These are phyloP conservation scores for Cladophialophora yegresii DNA, from an alignment of 2,329 filamentous ascomycete genomes.

Conservation along the genomic window DNA sequence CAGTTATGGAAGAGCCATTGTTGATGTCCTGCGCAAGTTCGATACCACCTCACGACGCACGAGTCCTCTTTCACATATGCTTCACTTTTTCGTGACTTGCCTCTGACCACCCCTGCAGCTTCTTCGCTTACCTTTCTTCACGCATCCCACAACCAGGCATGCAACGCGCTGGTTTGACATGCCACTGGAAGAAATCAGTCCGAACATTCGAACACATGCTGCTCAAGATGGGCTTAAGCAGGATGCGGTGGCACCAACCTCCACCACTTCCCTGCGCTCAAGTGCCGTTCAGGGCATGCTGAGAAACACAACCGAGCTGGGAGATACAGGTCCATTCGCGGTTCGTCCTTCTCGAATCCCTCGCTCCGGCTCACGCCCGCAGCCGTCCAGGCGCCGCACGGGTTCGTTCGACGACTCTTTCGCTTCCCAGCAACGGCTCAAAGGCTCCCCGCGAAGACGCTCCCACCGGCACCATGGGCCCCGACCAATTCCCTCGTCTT, in stretches of 20 bases:
- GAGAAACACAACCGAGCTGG: conserved; percentile 66
- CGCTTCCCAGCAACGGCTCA: conserved; percentile 24
- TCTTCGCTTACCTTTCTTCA: background rate
- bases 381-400: conserved; percentile 26
- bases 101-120: background rate
- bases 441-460: conserved; percentile 21
- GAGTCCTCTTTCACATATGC: background rate
- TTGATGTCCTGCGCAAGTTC: background rate
- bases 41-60: background rate
- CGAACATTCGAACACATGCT: conserved; percentile 28
- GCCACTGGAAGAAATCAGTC: conserved; percentile 32
- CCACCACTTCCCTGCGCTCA: conserved; percentile 40
- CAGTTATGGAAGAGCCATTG: background rate
- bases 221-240: conserved; percentile 17
- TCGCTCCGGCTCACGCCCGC: conserved; percentile 40
- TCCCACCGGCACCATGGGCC: conserved; percentile 27
- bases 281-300: conserved; percentile 65
- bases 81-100: conserved; percentile 8
- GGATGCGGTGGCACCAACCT: conserved; percentile 10
- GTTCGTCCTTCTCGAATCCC: conserved; percentile 50
- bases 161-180: conserved; percentile 21
- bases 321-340: conserved; percentile 64
- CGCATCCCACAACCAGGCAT: background rate
- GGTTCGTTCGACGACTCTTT: conserved; percentile 33
- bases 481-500: conserved; percentile 28